These are phyloP conservation scores for Phytophthora megakarya DNA, from an alignment of 352 stramenopile genomes.

Conservation along the genomic window DNA sequence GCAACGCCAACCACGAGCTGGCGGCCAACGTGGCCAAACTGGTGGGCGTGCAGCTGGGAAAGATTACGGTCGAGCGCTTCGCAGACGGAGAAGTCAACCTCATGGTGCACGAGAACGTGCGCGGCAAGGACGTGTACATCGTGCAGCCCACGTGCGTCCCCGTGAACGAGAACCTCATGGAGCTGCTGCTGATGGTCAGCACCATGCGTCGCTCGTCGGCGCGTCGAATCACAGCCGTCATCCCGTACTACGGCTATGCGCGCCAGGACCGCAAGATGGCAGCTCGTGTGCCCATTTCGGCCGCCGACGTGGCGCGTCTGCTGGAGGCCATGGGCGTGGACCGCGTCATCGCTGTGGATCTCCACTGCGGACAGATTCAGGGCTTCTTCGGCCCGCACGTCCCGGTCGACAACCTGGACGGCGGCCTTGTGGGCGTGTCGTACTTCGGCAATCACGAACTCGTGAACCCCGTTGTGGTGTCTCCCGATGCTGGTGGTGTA, in stretches of 20 bases:
- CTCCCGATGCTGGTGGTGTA: constrained; percentile 98
- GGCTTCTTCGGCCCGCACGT: constrained; percentile 99
- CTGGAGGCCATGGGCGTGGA: constrained; percentile 90
- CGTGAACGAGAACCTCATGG: constrained; percentile 99
- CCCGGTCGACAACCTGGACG: constrained; percentile 99
- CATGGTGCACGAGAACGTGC: constrained; percentile 99
- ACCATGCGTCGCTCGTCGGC: constrained; percentile 97
- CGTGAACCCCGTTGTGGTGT: constrained; percentile 99
- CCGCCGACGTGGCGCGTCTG: constrained; percentile 83
- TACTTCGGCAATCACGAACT: constrained; percentile 97
- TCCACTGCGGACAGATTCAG: constrained; percentile 91
- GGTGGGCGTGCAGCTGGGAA: constrained; percentile 97
- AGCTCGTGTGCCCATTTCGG: constrained; percentile 98
- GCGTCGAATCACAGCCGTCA: constrained; percentile 99
- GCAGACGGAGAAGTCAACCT: constrained; percentile 99
- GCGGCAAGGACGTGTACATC: constrained; percentile 99
- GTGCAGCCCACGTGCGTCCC: constrained; percentile 98
- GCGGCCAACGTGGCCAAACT: constrained; percentile 97
- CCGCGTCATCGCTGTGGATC: constrained; percentile 87
- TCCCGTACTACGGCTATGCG: constrained; percentile 95
- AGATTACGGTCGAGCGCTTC: constrained; percentile 98
- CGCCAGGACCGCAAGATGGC: constrained; percentile 92
- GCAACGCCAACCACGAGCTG: constrained; percentile 97
- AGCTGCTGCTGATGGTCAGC: constrained; percentile 98
- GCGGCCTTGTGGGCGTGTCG: constrained; percentile 93